Evolutionary conservation across 2,329 filamentous ascomycete genomes (phyloP).

Genomic region (Cladophialophora bantiana): DNA sequence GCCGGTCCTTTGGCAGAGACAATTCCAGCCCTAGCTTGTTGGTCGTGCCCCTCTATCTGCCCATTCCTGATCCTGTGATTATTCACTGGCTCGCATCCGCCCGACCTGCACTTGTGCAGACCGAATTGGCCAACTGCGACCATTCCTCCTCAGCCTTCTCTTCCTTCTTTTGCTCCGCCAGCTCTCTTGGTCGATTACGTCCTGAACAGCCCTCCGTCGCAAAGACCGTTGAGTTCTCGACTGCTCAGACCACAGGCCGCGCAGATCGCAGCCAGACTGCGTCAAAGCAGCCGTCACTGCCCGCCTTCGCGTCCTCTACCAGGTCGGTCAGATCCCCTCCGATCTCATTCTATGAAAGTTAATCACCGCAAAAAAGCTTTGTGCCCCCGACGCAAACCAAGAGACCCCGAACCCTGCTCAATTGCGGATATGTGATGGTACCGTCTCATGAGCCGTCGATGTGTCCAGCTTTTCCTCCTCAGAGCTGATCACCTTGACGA

Average conservation of each 20-base stretch:
- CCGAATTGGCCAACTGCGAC: slow-evolving; percentile 2
- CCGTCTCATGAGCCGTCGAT: slow-evolving; percentile 21
- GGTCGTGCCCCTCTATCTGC: slow-evolving; percentile 5
- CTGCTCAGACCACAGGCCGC: not conserved
- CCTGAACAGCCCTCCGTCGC: slow-evolving; percentile 2
- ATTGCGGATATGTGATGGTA: slow-evolving; percentile 16
- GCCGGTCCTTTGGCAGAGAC: too few species aligned
- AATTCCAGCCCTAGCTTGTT: not conserved
- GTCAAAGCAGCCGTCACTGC: not conserved
- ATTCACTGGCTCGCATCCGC: slow-evolving; percentile 8
- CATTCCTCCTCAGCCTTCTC: not conserved
- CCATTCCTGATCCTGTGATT: slow-evolving; percentile 2
- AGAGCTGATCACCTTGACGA: slow-evolving; percentile 27
- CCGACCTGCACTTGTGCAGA: not conserved
- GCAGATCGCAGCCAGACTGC: not conserved
- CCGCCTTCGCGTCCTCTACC: slow-evolving; percentile 1
- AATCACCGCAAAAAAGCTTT: slow-evolving; percentile 1
- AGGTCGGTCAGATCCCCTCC: slow-evolving; percentile 6
- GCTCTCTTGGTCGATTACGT: not conserved
- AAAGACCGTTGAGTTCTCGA: not conserved
- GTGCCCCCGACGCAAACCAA: slow-evolving; percentile 1
- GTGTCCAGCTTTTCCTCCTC: slow-evolving; percentile 20
- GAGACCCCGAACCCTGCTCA: not conserved
- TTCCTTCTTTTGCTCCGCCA: not conserved
- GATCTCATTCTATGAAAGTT: slow-evolving; percentile 4